Evolutionary conservation across 345 rosid genomes (phyloP), one percentile per base, ranked within the genome.

Genomic region (Isatis tinctoria): DNA sequence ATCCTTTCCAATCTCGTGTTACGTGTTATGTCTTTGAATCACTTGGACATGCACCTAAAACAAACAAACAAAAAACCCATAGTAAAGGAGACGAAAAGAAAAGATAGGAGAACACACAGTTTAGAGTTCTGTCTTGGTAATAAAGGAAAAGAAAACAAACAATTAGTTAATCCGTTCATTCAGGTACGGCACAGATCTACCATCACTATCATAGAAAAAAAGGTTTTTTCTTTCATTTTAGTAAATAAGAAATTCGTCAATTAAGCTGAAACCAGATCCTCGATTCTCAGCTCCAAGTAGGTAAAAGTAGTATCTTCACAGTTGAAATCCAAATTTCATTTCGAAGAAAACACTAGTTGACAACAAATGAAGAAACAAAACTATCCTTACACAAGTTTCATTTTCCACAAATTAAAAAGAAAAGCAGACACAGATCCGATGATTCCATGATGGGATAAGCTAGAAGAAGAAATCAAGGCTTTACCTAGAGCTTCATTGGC

Each of bases 341-440:
- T 18, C 45, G 49, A 39, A 37, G 40, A 40, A 65, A 6, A 43
- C 18, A 48, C 6, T 53, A 70, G 4, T 20, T 47, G 36, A 65
- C 14, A 70, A 63, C 7, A 58, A 33, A 70, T 10, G 73, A 8
- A 56, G 49, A 17, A 13, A 33, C 24, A 39, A 4, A 51, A 27
- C 1, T 4, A 30, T n/a, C n/a, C n/a, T n/a, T n/a, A 30, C 4
- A 30, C 37, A 44, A n/a, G 22, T 5, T 53, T 37, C 18, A 27
- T 47, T 61, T 62, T 36, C 54, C 14, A 41, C 10, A 58, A 68
- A 75, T 18, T 14, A n/a, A 40, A 65, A n/a, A n/a, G n/a, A n/a
- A 74, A 62, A 52, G 48, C 5, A 63, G 11, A 57, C 36, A 73
- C 63, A 74, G 82, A 79, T 79, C 82, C 72, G 67, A 58, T 36